phyloP scores from a whole-genome alignment of 2,329 filamentous ascomycete genomes.

The Parascedosporium putredinis region DNA sequence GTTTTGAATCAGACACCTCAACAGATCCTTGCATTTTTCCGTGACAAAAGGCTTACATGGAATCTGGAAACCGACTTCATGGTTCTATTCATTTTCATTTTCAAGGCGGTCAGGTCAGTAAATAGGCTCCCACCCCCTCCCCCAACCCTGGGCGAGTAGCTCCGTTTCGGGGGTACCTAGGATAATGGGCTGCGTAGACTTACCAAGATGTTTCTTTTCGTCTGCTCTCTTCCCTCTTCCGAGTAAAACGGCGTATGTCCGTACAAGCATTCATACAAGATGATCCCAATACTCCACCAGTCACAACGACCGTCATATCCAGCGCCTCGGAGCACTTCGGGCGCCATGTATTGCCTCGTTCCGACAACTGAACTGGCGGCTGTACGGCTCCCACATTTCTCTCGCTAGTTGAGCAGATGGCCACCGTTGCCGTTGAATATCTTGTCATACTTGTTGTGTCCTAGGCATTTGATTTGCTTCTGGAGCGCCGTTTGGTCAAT shows the following conservation, averaged over 20 bases:
- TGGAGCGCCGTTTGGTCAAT: conserved; percentile 1
- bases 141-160: too few species aligned
- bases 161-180: too few species aligned
- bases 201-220: conserved; percentile 76
- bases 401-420: conserved; percentile 56
- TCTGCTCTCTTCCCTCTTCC: conserved; percentile 66
- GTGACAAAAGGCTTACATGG: conserved; percentile 57
- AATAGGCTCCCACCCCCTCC: too few species aligned
- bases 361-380: conserved; percentile 81
- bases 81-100: conserved; percentile 50
- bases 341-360: conserved; percentile 97
- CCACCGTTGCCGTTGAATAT: conserved; percentile 10
- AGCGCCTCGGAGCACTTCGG: conserved; percentile 76
- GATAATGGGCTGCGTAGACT: conserved; percentile 21
- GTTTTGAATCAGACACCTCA: conserved; percentile 61
- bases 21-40: conserved; percentile 64
- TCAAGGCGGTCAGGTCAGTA: too few species aligned
- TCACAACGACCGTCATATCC: conserved; percentile 88
- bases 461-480: conserved; percentile 4
- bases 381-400: conserved; percentile 56
- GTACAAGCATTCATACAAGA: conserved; percentile 89
- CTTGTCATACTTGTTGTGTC: conserved; percentile 11
- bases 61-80: conserved; percentile 60
- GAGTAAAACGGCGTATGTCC: conserved; percentile 83
- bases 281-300: conserved; percentile 94